These are phyloP conservation scores for Byssochlamys sp. DNA, from an alignment of 2,329 filamentous ascomycete species.

Conservation along the genomic window DNA sequence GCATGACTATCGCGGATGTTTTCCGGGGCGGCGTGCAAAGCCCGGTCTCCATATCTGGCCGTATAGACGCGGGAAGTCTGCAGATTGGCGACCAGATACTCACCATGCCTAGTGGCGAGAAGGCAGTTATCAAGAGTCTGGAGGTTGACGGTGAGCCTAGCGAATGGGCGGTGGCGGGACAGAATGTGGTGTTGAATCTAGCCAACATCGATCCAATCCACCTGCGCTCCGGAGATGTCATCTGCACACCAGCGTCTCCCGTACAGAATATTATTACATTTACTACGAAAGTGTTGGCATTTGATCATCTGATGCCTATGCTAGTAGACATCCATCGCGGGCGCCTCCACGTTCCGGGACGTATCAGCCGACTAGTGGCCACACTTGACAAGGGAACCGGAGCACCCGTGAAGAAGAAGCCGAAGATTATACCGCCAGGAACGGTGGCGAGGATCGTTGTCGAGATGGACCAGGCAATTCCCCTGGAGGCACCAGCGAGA, in stretches of 20 bases:
- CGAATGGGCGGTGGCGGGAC: conserved; percentile 88
- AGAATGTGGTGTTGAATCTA: conserved; percentile 77
- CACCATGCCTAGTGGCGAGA: conserved; percentile 71
- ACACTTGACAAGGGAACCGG: conserved; percentile 71
- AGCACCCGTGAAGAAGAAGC: conserved; percentile 67
- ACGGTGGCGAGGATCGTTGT: conserved; percentile 68
- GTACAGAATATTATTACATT: conserved; percentile 65
- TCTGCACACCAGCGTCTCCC: conserved; percentile 61
- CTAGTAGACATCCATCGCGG: conserved; percentile 81
- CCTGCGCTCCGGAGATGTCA: conserved; percentile 71
- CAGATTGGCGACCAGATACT: conserved; percentile 75
- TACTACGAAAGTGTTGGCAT: conserved; percentile 74
- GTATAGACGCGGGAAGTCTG: conserved; percentile 71
- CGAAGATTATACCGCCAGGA: conserved; percentile 71
- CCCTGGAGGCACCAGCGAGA: conserved; percentile 68
- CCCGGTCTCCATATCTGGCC: conserved; percentile 74
- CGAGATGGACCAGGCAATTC: conserved; percentile 62
- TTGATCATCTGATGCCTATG: conserved; percentile 83
- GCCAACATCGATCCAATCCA: conserved; percentile 76
- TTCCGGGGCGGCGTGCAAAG: conserved; percentile 71
- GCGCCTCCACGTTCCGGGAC: conserved; percentile 66
- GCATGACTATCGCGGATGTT: conserved; percentile 79
- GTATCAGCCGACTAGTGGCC: conserved; percentile 61
- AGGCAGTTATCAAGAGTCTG: conserved; percentile 69
- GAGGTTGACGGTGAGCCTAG: conserved; percentile 62